These are phyloP conservation scores for Xenoacremonium recifei DNA, from an alignment of 2,329 filamentous ascomycete genomes.

Conservation along the genomic window DNA sequence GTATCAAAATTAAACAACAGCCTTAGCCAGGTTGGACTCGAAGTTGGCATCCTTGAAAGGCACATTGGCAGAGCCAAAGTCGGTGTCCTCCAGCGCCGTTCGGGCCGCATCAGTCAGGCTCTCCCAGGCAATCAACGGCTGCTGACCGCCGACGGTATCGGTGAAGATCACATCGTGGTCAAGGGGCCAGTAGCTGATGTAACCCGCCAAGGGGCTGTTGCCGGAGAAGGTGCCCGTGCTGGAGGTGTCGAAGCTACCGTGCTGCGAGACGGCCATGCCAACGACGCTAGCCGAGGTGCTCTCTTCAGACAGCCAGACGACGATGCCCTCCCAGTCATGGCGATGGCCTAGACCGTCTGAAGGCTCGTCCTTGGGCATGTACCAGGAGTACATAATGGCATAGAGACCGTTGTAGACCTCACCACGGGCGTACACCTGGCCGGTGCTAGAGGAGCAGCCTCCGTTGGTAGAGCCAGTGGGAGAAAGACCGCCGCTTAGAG, in stretches of 20 bases:
- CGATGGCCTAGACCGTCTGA: slow-evolving; percentile 27
- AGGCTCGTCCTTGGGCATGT: slow-evolving; percentile 44
- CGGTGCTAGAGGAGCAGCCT: slow-evolving; percentile 34
- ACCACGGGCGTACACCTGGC: slow-evolving; percentile 39
- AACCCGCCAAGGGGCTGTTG: slow-evolving; percentile 31
- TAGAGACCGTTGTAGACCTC: slow-evolving; percentile 30
- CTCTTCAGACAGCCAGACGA: slow-evolving; percentile 26
- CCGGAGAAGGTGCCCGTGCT: slow-evolving; percentile 23
- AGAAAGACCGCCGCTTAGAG: slow-evolving; percentile 31
- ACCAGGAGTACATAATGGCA: slow-evolving; percentile 46
- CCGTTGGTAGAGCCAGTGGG: slow-evolving; percentile 28
- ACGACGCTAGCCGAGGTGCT: slow-evolving; percentile 25
- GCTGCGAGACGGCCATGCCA: slow-evolving; percentile 36
- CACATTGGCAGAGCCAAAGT: slow-evolving; percentile 43
- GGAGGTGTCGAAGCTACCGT: slow-evolving; percentile 33
- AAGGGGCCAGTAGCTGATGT: slow-evolving; percentile 28
- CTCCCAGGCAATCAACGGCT: slow-evolving; percentile 47
- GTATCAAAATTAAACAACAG: slow-evolving; percentile 17
- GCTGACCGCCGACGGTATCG: slow-evolving; percentile 33
- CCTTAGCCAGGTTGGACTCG: slow-evolving; percentile 18
- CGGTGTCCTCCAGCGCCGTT: slow-evolving; percentile 35
- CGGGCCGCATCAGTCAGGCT: slow-evolving; percentile 34
- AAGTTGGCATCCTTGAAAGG: slow-evolving; percentile 38
- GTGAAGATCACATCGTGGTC: slow-evolving; percentile 40
- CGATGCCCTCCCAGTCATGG: slow-evolving; percentile 26